A percentile compares a stretch with the other conserved stretches of the same genome.
Conservation (phyloP, 129 eudicot species). For the Silybum marianum region DNA sequence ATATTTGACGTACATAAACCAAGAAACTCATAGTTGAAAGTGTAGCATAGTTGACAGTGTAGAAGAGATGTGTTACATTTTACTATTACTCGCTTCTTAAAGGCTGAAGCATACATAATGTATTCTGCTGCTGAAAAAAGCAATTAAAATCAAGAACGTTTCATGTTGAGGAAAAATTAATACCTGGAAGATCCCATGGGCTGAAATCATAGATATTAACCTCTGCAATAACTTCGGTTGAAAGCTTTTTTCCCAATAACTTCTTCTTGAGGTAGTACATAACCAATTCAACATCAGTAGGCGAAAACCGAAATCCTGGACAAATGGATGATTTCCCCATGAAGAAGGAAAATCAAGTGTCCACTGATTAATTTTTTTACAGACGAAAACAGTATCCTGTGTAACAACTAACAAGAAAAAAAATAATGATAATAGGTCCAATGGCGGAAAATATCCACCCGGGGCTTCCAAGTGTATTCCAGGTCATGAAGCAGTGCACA, state of each 20-base stretch:
- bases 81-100: not conserved
- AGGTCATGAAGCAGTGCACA: slow-evolving; percentile 14
- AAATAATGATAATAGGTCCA: not conserved
- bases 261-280: slow-evolving; percentile 73
- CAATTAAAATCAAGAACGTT: not conserved
- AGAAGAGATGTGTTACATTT: not conserved
- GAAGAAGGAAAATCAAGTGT: slow-evolving; percentile 19
- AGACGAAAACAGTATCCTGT: not conserved
- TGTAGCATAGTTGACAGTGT: not conserved
- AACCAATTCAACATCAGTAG: slow-evolving; percentile 68
- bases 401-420: not conserved
- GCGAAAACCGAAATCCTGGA: slow-evolving; percentile 80
- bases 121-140: not conserved
- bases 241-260: slow-evolving; percentile 47
- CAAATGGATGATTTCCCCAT: slow-evolving; percentile 41
- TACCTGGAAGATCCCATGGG: slow-evolving; percentile 94
- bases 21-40: not conserved
- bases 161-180: not conserved
- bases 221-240: slow-evolving; percentile 57
- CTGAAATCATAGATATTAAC: slow-evolving; percentile 60
- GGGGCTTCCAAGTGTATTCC: not conserved
- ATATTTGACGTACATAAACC: not conserved
- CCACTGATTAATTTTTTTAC: slow-evolving; percentile 5
- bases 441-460: not conserved
- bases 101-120: not conserved